Conservation (phyloP, 352 stramenopile genomes). For the Phytophthora sp. region DNA sequence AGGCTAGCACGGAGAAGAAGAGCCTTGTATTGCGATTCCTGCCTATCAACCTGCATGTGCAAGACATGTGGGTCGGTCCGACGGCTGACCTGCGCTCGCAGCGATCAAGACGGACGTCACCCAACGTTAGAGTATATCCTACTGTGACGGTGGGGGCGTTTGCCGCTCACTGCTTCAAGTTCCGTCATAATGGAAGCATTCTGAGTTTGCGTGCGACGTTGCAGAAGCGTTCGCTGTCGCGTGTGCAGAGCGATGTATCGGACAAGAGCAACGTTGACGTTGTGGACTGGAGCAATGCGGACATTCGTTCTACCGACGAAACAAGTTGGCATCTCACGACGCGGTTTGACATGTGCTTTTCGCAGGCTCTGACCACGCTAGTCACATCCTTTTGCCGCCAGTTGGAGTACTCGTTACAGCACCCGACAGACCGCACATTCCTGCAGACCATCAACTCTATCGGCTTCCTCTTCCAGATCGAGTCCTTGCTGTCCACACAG, state of each 20-base stretch:
- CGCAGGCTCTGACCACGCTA: slow-evolving; percentile 75
- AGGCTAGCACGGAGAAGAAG: slow-evolving; percentile 87
- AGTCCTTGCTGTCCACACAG: slow-evolving; percentile 94
- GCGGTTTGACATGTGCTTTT: slow-evolving; percentile 82
- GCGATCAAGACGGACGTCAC: slow-evolving; percentile 62
- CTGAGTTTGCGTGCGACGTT: slow-evolving; percentile 65
- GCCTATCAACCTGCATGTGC: slow-evolving; percentile 84
- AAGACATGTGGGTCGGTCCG: slow-evolving; percentile 86
- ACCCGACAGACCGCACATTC: slow-evolving; percentile 61
- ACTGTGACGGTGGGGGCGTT: slow-evolving; percentile 83
- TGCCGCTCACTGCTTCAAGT: slow-evolving; percentile 83
- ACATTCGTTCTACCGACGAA: slow-evolving; percentile 60
- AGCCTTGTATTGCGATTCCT: slow-evolving; percentile 74
- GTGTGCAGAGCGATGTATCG: slow-evolving; percentile 51
- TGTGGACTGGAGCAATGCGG: slow-evolving; percentile 65
- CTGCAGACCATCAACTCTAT: slow-evolving; percentile 68
- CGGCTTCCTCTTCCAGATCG: slow-evolving; percentile 88
- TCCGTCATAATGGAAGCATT: slow-evolving; percentile 78
- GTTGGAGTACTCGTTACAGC: slow-evolving; percentile 73
- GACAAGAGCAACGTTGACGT: slow-evolving; percentile 35
- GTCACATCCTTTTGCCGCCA: slow-evolving; percentile 77
- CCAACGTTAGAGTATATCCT: slow-evolving; percentile 65
- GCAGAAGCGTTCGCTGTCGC: slow-evolving; percentile 62
- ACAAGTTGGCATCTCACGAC: slow-evolving; percentile 79
- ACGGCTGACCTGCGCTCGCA: slow-evolving; percentile 73